A percentile compares a stretch with the other conserved stretches of the same genome.
Evolutionary conservation across 2,329 filamentous ascomycete species (phyloP).

Genomic region (Coleophoma cylindrospora): DNA sequence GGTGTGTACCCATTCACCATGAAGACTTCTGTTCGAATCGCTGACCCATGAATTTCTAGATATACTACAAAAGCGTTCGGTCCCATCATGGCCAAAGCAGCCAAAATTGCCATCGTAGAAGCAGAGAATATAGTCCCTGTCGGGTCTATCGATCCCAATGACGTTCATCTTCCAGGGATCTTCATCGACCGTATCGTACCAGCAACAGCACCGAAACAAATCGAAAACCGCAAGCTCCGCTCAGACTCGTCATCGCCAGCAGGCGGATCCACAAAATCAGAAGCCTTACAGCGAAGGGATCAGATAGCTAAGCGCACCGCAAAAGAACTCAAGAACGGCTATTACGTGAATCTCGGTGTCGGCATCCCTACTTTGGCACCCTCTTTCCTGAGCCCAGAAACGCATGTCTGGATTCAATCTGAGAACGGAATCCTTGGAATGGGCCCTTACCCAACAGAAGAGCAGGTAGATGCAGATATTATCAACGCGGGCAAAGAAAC

Average conservation of each 20-base stretch:
- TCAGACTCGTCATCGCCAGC: not conserved
- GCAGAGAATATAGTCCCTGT: constrained; percentile 77
- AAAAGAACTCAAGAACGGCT: constrained; percentile 72
- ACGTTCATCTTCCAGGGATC: constrained; percentile 76
- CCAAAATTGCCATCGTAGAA: constrained; percentile 73
- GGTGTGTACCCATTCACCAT: constrained; percentile 34
- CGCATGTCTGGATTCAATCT: constrained; percentile 77
- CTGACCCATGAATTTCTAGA: constrained; percentile 25
- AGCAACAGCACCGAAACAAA: constrained; percentile 63
- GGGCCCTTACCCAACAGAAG: constrained; percentile 70
- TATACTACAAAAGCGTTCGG: constrained; percentile 74
- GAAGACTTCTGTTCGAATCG: too few species aligned
- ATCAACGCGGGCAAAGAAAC: constrained; percentile 89
- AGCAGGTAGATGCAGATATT: constrained; percentile 70
- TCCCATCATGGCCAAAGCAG: constrained; percentile 76
- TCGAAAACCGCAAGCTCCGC: constrained; percentile 59
- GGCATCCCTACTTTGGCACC: constrained; percentile 85
- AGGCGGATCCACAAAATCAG: constrained; percentile 25
- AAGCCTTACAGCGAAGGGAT: constrained; percentile 51
- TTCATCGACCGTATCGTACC: constrained; percentile 79
- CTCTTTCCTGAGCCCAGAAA: constrained; percentile 62
- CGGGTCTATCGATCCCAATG: constrained; percentile 67
- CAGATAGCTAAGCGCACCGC: constrained; percentile 74
- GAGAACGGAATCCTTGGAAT: constrained; percentile 86
- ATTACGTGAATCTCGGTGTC: constrained; percentile 76